Evolutionary conservation across 805 yeast genomes (phyloP).

Genomic region (Wickerhamomyces sydowiorum): DNA sequence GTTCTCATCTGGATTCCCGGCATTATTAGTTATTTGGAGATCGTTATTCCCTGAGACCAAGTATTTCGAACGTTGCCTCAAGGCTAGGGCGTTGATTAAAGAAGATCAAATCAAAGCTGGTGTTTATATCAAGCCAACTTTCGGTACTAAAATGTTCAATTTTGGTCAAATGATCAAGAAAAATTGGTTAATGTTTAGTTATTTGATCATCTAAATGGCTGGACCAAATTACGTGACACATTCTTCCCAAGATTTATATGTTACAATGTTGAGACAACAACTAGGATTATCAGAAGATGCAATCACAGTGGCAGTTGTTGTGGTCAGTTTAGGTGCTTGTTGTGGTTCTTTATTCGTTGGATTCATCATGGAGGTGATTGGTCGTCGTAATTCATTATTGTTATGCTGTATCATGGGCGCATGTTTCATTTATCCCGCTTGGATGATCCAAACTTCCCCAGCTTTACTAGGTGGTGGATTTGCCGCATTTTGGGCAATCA

Average conservation of each 20-base stretch:
- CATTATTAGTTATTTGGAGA: slow-evolving; percentile 53
- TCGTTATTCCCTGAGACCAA: slow-evolving; percentile 54
- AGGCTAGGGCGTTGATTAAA: slow-evolving; percentile 21
- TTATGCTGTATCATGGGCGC: slow-evolving; percentile 51
- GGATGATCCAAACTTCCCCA: slow-evolving; percentile 29
- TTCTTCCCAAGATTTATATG: slow-evolving; percentile 70
- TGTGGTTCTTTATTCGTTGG: slow-evolving; percentile 56
- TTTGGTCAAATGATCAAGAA: slow-evolving; percentile 32
- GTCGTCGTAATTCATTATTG: slow-evolving; percentile 54
- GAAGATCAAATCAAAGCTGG: slow-evolving; percentile 24
- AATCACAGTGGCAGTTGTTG: slow-evolving; percentile 53
- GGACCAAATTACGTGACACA: slow-evolving; percentile 70
- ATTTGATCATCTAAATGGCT: slow-evolving; percentile 55
- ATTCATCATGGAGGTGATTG: slow-evolving; percentile 51
- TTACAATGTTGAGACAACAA: slow-evolving; percentile 56
- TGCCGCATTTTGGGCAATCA: slow-evolving; percentile 58
- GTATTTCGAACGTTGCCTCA: slow-evolving; percentile 33
- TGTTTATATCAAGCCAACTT: slow-evolving; percentile 21
- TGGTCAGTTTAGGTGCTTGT: slow-evolving; percentile 64
- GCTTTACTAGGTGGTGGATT: slow-evolving; percentile 55
- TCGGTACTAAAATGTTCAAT: slow-evolving; percentile 17
- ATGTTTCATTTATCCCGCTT: slow-evolving; percentile 58
- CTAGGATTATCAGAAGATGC: slow-evolving; percentile 39
- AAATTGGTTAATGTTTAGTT: slow-evolving; percentile 59
- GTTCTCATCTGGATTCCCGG: slow-evolving; percentile 65